Conservation (phyloP, 257 asterid genomes). For the Solanum stenotomum region DNA sequence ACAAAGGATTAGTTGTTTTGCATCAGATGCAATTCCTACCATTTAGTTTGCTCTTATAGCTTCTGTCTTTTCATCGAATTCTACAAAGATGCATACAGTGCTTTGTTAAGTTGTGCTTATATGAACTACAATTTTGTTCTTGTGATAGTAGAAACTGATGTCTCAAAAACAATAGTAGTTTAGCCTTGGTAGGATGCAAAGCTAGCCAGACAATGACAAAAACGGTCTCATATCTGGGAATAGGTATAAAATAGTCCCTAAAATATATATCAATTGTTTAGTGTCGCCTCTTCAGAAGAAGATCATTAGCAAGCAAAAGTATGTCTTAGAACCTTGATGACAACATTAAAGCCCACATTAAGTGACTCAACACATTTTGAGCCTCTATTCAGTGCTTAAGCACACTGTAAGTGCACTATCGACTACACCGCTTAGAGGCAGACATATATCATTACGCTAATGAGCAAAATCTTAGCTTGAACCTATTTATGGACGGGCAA, state of each 20-base stretch:
- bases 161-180: background rate
- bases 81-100: background rate
- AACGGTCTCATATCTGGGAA: background rate
- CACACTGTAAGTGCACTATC: too few relatives aligned
- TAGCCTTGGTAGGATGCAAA: background rate
- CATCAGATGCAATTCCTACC: background rate
- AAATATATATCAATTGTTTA: background rate
- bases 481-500: background rate
- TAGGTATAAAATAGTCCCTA: background rate
- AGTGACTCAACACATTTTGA: background rate
- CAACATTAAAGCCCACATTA: background rate
- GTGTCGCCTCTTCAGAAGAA: background rate
- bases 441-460: background rate
- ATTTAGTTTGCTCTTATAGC: background rate
- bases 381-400: background rate
- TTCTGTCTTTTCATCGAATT: background rate
- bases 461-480: background rate
- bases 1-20: background rate
- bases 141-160: background rate
- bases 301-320: background rate
- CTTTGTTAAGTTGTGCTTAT: background rate
- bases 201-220: background rate
- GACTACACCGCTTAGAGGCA: background rate
- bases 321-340: background rate
- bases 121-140: background rate